A percentile compares a stretch with the other conserved stretches of the same genome.
These are phyloP conservation scores for Exophiala phaeomuriformis DNA, from an alignment of 2,329 filamentous ascomycete species.

Conservation along the genomic window DNA sequence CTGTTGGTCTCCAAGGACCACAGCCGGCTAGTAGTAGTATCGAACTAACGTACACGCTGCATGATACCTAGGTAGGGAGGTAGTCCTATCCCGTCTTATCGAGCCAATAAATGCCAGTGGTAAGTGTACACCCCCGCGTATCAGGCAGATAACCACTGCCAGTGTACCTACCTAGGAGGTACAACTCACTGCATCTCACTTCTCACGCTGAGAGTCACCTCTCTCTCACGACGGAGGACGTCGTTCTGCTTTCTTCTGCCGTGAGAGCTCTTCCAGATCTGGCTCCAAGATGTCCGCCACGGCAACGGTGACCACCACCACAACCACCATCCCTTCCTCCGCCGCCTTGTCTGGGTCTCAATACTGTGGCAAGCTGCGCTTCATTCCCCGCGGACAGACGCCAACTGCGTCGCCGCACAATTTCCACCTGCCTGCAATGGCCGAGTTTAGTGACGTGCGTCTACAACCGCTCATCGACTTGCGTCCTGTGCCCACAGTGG, in stretches of 20 bases:
- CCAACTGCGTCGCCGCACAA: slow-evolving; percentile 18
- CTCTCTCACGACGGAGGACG: no score
- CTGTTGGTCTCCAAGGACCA: no score
- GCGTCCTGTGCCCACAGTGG: slow-evolving; percentile 17
- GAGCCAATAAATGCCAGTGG: no score
- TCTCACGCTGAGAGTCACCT: no score
- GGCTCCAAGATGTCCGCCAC: not conserved
- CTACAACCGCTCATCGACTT: slow-evolving; percentile 21
- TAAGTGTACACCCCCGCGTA: no score
- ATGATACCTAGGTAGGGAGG: no score
- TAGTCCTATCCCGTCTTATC: no score
- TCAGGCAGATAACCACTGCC: no score
- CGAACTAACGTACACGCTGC: no score
- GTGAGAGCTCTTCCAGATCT: not conserved
- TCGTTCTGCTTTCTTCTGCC: not conserved
- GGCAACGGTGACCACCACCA: slow-evolving; percentile 7
- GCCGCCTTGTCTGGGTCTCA: slow-evolving; percentile 11
- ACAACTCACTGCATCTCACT: no score
- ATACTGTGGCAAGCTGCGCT: slow-evolving; percentile 21
- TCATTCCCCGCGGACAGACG: slow-evolving; percentile 18
- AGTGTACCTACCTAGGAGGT: no score
- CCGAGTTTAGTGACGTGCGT: slow-evolving; percentile 22
- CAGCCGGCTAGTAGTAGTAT: no score
- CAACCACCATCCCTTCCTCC: slow-evolving; percentile 3
- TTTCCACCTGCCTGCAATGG: slow-evolving; percentile 22